Base-by-base conservation (phyloP, 1,284 basidiomycete genomes). In the Anthracocystis setariae region DNA sequence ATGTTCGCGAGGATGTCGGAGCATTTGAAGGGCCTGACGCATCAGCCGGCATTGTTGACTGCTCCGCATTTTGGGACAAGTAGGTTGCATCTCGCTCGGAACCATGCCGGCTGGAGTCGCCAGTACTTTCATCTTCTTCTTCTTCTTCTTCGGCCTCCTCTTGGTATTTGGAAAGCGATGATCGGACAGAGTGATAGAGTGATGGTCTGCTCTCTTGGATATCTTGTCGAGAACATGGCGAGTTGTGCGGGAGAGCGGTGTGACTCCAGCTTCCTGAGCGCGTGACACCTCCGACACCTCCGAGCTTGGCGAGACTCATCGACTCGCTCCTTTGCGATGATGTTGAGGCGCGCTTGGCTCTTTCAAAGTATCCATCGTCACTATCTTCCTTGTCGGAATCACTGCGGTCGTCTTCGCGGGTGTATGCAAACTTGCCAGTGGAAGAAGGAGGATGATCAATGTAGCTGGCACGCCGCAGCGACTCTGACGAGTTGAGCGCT, bases 251-350 rank as follows among this genome's bases (percentile, higher is more conserved):
- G 13, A 70, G 39, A 4, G 69, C 63, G 49, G 51, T 65, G 48
- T 54, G 63, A 17, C 74, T 67, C 74, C 76, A 77, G 44, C 75
- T 77, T 35, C 76, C 76, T 1, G 76, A 78, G 23, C 76, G 73
- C 3, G 72, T 77, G 18, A 78, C 76, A 23, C 76, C 76, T 21
- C 75, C 76, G 0, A 77, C 76, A 40, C 74, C 76, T 24, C 74
- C 76, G 21, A 76, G 63, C 60, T 78, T 78, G 46, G 68, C 58
- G 7, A 74, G 53, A 43, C 66, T 73, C 71, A 73, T 73, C 5
- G 58, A 60, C 23, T 69, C 71, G 48, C 56, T 54, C n/a, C 40
- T 58, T 32, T 56, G 55, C 1, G 61, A 62, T 15, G 64, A 60
- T 1, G 50, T 13, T 17, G 63, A 57, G 37, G 29, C 24, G 5